Conservation (phyloP, 2,329 filamentous ascomycete genomes). For the Trichoderma sp. region DNA sequence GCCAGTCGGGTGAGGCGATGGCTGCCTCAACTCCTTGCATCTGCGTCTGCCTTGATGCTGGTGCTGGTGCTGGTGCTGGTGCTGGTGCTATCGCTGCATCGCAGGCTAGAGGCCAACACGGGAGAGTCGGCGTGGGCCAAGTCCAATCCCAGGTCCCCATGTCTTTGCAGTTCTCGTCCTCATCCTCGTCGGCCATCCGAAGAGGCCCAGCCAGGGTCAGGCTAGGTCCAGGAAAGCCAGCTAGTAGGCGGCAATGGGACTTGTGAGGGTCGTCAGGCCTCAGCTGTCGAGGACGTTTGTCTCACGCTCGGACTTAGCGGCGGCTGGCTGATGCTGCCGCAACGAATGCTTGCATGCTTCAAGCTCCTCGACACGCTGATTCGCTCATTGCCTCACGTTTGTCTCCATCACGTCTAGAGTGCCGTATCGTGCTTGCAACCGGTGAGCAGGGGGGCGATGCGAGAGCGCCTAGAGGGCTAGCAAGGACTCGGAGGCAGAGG, state of each 20-base stretch:
- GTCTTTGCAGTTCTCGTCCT: not conserved
- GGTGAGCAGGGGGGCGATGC: conserved; percentile 11
- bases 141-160: not conserved
- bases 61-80: not conserved
- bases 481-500: not conserved
- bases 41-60: not conserved
- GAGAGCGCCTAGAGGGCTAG: not conserved
- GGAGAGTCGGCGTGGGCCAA: not conserved
- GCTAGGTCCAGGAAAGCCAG: not conserved
- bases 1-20: conserved; percentile 4
- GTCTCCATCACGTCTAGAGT: conserved; percentile 3
- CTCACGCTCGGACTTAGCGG: conserved; percentile 11
- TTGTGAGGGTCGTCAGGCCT: not conserved
- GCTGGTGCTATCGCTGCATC: not conserved
- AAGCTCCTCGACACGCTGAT: not conserved
- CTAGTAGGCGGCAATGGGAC: not conserved
- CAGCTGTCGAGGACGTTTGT: not conserved
- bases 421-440: conserved; percentile 6
- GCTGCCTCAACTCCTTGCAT: not conserved
- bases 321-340: conserved; percentile 3
- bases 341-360: not conserved
- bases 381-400: not conserved
- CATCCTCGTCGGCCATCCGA: not conserved
- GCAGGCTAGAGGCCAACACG: not conserved
- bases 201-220: not conserved